Evolutionary conservation across 345 rosid genomes (phyloP).

Genomic region (Sonneratia alba): DNA sequence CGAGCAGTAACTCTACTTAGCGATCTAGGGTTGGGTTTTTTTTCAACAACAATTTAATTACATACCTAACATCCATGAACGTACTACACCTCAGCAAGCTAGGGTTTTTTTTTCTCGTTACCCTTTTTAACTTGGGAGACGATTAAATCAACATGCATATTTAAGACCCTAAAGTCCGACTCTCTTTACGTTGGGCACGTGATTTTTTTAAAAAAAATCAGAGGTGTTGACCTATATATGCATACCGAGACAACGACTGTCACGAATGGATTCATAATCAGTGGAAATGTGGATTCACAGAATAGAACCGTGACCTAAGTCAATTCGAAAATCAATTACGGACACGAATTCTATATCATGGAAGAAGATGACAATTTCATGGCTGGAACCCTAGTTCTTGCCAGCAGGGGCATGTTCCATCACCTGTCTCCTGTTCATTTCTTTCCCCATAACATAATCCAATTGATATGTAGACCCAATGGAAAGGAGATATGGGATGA

Average conservation of each 20-base stretch:
- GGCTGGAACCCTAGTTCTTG: neutral
- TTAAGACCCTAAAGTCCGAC: neutral
- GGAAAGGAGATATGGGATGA: neutral
- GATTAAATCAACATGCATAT: neutral
- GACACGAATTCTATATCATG: neutral
- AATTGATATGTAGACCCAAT: neutral
- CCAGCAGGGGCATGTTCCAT: neutral
- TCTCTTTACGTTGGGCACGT: neutral
- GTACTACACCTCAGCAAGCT: no score
- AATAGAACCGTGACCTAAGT: neutral
- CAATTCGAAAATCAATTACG: neutral
- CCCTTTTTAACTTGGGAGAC: neutral
- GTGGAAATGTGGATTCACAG: neutral
- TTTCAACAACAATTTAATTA: no score
- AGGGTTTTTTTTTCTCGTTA: no score
- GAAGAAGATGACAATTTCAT: neutral
- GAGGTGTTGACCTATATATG: constrained; percentile 1
- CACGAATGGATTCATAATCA: neutral
- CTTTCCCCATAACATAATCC: neutral
- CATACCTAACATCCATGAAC: no score
- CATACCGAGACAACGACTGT: neutral
- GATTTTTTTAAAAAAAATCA: neutral
- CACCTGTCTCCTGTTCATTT: neutral
- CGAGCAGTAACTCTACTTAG: no score
- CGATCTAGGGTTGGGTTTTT: neutral